phyloP scores from a whole-genome alignment of 768 basidiomycete genomes.

The Suillus variegatus region DNA sequence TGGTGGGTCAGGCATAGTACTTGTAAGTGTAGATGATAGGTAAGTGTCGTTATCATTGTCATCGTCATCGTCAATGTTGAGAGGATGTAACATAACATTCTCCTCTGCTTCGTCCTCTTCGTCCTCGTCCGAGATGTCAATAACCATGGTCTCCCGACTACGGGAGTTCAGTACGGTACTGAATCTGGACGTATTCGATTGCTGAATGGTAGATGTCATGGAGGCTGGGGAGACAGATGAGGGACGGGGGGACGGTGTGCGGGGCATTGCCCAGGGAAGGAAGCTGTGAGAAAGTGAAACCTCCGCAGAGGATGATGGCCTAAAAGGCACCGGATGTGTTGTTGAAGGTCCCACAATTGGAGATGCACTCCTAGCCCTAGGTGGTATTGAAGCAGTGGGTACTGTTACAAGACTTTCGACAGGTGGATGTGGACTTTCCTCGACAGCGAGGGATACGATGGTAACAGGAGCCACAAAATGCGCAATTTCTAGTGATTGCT shows the following conservation, averaged over 20 bases:
- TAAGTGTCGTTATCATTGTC: slow-evolving; percentile 5
- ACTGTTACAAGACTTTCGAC: slow-evolving; percentile 4
- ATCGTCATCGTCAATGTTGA: neutral
- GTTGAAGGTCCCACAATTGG: neutral
- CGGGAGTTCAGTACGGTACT: slow-evolving; percentile 25
- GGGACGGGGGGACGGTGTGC: slow-evolving; percentile 6
- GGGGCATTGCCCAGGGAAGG: neutral
- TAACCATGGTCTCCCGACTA: slow-evolving; percentile 28
- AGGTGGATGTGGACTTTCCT: neutral
- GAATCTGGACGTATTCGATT: slow-evolving; percentile 24
- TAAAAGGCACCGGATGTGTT: neutral
- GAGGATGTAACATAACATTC: neutral
- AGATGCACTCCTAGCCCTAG: slow-evolving; percentile 7
- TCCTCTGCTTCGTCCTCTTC: slow-evolving; percentile 19
- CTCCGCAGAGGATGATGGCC: slow-evolving; percentile 15
- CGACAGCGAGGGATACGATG: neutral
- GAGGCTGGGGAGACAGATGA: slow-evolving; percentile 5
- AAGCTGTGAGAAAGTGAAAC: slow-evolving; percentile 1
- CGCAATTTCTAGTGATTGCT: slow-evolving; percentile 1
- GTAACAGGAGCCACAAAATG: neutral
- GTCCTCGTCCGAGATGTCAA: slow-evolving; percentile 33
- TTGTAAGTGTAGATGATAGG: neutral
- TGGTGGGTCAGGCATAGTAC: slow-evolving; percentile 8
- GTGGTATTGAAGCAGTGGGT: slow-evolving; percentile 7
- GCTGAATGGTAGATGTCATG: slow-evolving; percentile 7